Evolutionary conservation across 257 asterid genomes (phyloP).

Genomic region (Oldenlandia corymbosa): DNA sequence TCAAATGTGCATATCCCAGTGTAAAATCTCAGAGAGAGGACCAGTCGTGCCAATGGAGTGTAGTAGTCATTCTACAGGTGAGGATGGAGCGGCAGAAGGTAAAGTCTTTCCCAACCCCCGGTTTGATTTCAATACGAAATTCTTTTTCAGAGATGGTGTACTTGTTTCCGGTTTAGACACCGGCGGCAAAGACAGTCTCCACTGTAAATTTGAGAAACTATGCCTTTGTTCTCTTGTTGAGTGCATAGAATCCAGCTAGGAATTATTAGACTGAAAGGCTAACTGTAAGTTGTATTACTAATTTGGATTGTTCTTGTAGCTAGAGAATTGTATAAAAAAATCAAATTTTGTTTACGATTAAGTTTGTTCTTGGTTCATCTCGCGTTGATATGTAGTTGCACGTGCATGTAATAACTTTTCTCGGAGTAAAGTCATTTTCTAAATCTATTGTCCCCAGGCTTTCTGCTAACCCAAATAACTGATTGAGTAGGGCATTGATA

Average conservation of each 20-base stretch:
- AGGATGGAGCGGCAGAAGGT: slow-evolving; percentile 15
- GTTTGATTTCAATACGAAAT: slow-evolving; percentile 26
- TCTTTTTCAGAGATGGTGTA: slow-evolving; percentile 60
- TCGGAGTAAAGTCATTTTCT: too few relatives aligned
- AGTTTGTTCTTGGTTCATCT: too few relatives aligned
- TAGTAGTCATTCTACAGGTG: slow-evolving; percentile 36
- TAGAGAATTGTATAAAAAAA: too few relatives aligned
- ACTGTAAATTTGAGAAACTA: slow-evolving; percentile 70
- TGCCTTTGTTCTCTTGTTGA: slow-evolving; percentile 84
- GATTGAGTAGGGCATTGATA: too few relatives aligned
- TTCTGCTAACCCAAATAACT: too few relatives aligned
- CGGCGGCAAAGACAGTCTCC: slow-evolving; percentile 38
- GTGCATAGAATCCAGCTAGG: slow-evolving; percentile 51
- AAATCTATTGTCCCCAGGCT: too few relatives aligned
- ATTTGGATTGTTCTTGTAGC: too few relatives aligned
- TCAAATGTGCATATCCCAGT: slow-evolving; percentile 16
- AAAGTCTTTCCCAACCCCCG: slow-evolving; percentile 11
- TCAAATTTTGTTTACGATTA: too few relatives aligned
- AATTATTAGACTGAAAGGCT: slow-evolving; percentile 23
- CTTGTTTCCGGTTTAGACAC: slow-evolving; percentile 38
- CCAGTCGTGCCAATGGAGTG: slow-evolving; percentile 38
- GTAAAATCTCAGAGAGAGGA: slow-evolving; percentile 16
- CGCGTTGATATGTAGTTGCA: too few relatives aligned
- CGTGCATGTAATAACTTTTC: too few relatives aligned
- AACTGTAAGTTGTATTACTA: slow-evolving; percentile 20